Evolutionary conservation across 768 basidiomycete genomes (phyloP), one percentile per base, ranked within the genome.

Genomic region (Rhodotorula graminis): DNA sequence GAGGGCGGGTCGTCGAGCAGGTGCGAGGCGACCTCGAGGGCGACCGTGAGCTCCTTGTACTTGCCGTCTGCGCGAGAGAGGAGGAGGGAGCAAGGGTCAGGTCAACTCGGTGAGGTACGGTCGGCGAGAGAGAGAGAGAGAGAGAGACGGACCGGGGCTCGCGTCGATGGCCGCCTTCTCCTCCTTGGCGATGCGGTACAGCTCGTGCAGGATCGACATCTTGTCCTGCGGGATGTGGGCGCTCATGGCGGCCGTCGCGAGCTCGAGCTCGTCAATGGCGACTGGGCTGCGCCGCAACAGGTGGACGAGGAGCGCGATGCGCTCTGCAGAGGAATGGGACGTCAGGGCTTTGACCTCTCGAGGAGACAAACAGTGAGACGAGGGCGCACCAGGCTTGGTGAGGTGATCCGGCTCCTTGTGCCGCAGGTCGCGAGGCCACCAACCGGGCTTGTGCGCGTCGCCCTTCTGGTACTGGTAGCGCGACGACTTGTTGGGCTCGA

Each of bases 351-450:
- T n/a, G n/a, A n/a, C n/a, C n/a, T n/a, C n/a, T n/a, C n/a, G n/a
- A n/a, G n/a, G n/a, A n/a, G 37, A 37, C 9, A 4, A 37, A 37
- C 5, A 37, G 9, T 3, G 19, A 12, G 1, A 49, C 18, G 2
- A 8, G 31, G 44, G 78, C 81, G 76, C 57, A 82, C 82, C 81
- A 44, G 76, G 69, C 71, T 83, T 82, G 62, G 71, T 72, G 19
- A 83, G 71, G 60, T 83, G 82, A 65, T 83, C 83, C 3, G 83
- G 83, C 71, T 82, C 82, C 56, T 80, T 77, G 69, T 83, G 83
- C 42, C 80, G 77, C 16, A 83, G 74, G 46, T 75, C 77, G 52
- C 74, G 68, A 8, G 83, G 83, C 83, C 83, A 83, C 83, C 83
- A 83, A 12, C 67, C 69, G 1, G 83, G 83, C 67, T 78, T 80